Percentiles rank a stretch among this genome's conserved stretches.
Evolutionary conservation across 495 filamentous ascomycete genomes (phyloP).

Genomic region (Talaromyces ruber): DNA sequence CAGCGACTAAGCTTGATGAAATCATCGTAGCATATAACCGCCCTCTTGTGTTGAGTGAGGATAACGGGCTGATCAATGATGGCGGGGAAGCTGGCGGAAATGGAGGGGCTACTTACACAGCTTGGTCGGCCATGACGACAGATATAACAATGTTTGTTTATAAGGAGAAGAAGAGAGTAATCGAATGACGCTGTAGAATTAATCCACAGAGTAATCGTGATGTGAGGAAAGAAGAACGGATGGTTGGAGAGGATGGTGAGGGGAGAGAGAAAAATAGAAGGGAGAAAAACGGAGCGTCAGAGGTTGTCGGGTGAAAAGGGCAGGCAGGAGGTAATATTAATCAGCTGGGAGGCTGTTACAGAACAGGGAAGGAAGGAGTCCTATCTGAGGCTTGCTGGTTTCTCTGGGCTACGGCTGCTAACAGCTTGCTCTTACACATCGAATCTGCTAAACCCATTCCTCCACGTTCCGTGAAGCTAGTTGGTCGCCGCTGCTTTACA

Average conservation of each 20-base stretch:
- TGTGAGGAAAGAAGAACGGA: conserved; percentile 1
- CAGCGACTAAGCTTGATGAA: background rate
- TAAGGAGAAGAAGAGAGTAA: conserved; percentile 3
- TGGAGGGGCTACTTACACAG: conserved; percentile 44
- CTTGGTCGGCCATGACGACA: conserved; percentile 41
- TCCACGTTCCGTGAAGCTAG: background rate
- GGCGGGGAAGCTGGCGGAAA: conserved; percentile 7
- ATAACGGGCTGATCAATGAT: background rate
- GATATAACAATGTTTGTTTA: background rate
- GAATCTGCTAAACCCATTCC: background rate
- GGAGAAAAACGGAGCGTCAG: conserved; percentile 12
- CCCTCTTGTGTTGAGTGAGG: background rate
- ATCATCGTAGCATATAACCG: background rate
- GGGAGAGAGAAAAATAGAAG: conserved; percentile 17
- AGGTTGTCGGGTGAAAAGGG: conserved; percentile 7
- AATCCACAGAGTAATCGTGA: background rate
- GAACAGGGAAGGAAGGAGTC: background rate
- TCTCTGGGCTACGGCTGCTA: background rate
- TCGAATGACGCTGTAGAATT: background rate
- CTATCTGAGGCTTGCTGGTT: background rate
- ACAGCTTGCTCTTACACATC: background rate
- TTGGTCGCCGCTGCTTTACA: background rate
- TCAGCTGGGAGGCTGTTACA: background rate
- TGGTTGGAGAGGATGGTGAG: conserved; percentile 10
- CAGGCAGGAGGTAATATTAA: conserved; percentile 4